These are phyloP conservation scores for Gonium pectorale DNA, from an alignment of 139 green algal species.

Conservation along the genomic window DNA sequence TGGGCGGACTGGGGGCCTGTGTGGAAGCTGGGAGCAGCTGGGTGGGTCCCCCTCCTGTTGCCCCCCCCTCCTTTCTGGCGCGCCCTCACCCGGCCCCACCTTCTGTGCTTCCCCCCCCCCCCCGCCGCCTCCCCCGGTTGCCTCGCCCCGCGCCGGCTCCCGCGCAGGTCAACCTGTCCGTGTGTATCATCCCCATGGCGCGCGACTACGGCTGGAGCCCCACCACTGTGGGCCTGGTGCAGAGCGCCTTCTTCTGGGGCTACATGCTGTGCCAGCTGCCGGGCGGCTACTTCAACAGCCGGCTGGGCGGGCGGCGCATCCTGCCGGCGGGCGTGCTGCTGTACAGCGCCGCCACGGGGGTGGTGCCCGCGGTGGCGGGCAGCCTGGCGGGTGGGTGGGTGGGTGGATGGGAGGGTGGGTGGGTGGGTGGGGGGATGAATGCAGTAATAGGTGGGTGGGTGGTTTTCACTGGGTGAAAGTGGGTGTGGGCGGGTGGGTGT, in stretches of 20 bases:
- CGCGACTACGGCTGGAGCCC: conserved; percentile 92
- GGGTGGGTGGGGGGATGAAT: too few relatives aligned
- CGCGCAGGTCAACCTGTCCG: conserved; percentile 96
- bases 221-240: conserved; percentile 88
- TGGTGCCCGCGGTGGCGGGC: conserved; percentile 76
- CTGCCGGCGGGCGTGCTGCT: conserved; percentile 86
- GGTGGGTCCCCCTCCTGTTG: too few relatives aligned
- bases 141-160: conserved; percentile 59
- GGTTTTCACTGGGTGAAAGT: too few relatives aligned
- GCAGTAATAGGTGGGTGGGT: too few relatives aligned
- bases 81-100: too few relatives aligned
- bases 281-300: conserved; percentile 84
- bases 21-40: too few relatives aligned
- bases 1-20: too few relatives aligned
- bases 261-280: conserved; percentile 86
- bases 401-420: background rate
- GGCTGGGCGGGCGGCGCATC: conserved; percentile 78
- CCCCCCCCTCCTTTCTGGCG: too few relatives aligned
- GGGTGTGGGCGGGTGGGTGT: too few relatives aligned
- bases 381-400: conserved; percentile 62
- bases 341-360: conserved; percentile 85
- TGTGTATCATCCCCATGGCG: conserved; percentile 98
- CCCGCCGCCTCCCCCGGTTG: background rate
- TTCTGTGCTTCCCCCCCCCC: background rate
- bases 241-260: conserved; percentile 68